Percentiles rank a stretch among this genome's conserved stretches.
Conservation (phyloP, 2,329 filamentous ascomycete genomes). For the Knufia petricola region DNA sequence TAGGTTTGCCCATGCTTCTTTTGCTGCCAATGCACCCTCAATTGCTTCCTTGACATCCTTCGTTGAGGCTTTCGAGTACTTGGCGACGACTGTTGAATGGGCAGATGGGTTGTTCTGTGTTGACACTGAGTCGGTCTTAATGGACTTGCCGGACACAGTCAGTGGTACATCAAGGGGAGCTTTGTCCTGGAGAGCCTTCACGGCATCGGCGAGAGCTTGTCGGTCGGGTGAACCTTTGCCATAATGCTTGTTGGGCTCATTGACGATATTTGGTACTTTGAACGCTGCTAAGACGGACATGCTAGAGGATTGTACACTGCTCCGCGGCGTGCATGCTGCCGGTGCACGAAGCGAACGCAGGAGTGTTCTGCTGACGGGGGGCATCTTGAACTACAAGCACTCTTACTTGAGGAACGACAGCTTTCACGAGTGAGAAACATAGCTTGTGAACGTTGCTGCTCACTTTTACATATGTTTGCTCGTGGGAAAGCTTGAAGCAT, state of each 20-base stretch:
- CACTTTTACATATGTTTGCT: neutral
- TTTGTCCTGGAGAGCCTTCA: slow-evolving; percentile 59
- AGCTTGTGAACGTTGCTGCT: neutral
- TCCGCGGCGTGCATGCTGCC: neutral
- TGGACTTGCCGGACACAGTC: slow-evolving; percentile 70
- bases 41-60: slow-evolving; percentile 72
- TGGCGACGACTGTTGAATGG: slow-evolving; percentile 66
- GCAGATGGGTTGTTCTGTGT: slow-evolving; percentile 75
- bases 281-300: slow-evolving; percentile 65
- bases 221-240: slow-evolving; percentile 72
- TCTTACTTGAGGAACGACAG: neutral
- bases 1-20: slow-evolving; percentile 72
- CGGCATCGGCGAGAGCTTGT: slow-evolving; percentile 61
- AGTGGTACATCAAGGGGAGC: slow-evolving; percentile 70
- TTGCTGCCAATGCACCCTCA: slow-evolving; percentile 73
- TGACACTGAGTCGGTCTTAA: slow-evolving; percentile 56
- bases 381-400: neutral
- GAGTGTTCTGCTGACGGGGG: neutral
- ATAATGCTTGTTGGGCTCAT: slow-evolving; percentile 96
- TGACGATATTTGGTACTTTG: slow-evolving; percentile 75
- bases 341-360: neutral
- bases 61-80: slow-evolving; percentile 71
- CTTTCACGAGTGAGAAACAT: neutral
- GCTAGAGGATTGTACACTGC: neutral
- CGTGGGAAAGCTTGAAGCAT: neutral